Evolutionary conservation across 75 land plant species (phyloP), one percentile per base, ranked within the genome.

Genomic region (Gnetum montanum): DNA sequence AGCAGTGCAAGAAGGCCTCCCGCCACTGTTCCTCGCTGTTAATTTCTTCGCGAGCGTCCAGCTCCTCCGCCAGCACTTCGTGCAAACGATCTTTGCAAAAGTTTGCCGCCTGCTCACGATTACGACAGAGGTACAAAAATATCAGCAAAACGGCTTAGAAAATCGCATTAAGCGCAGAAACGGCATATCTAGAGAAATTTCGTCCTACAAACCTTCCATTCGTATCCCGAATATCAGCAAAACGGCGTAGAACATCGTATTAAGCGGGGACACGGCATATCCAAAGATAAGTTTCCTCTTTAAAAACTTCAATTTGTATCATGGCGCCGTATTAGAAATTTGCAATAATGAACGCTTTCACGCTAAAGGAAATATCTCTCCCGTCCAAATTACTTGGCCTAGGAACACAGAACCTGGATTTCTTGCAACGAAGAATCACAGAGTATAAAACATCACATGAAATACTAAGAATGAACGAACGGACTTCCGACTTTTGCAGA

Each of bases 61-160:
- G 45, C 70, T 88, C 90, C 35, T 88, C 98, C 54, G 72, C 77
- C 28, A 93, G 71, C 31, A 79, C 51, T 16, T 71, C 71, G 51
- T 88, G 95, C 51, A 92, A 35, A 10, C 83, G 69, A 0, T 76
- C 86, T 52, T 77, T 79, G 46, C 97, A 92, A 48, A 69, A 84
- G 59, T 26, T 37, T 25, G 98, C 95, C 33, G 83, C 97, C 97
- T 92, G 66, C 20, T n/a, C n/a, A n/a, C n/a, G n/a, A n/a, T n/a
- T n/a, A n/a, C n/a, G n/a, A n/a, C n/a, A n/a, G n/a, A 29, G 55
- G 40, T 18, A 13, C 25, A 11, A 10, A 59, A 47, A 2, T n/a
- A 47, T 8, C 15, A n/a, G 27, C 15, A 19, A 20, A 45, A 19
- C 23, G 8, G 6, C 1, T 38, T 38, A 4, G 4, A 38, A 4